Base-by-base conservation (phyloP, 129 eudicot species). In the Heracleum sosnowskyi region DNA sequence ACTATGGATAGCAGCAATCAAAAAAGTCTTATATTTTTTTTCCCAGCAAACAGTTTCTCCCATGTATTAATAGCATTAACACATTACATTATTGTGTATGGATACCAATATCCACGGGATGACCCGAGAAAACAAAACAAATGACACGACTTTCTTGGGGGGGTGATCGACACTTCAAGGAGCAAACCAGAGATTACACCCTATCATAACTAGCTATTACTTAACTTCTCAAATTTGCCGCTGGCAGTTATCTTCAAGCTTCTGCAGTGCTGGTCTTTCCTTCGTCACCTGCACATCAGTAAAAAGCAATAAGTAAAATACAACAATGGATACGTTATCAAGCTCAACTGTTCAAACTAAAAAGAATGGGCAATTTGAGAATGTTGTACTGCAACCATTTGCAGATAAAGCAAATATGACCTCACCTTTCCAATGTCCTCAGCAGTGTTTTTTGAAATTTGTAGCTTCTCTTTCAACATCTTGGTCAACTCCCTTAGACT, bases 401-500 rank as follows among this genome's bases (percentile, higher is more conserved):
- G 68, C 68, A n/a, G 5, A 60, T 60, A 26, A 60, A 41, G 44
- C 28, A 36, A 39, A 40, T 3, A 1, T 73, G 82, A 35, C 57
- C 74, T 80, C 42, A 80, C 80, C 80, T 81, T 81, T 16, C 33
- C 51, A 75, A 69, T 71, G 11, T 74, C 74, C 13, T 33, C 45
- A 18, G 63, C 36, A 35, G 51, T 29, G 1, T 57, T 69, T 24
- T 62, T 79, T 15, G 75, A 11, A 40, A 35, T 80, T 70, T 84
- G 79, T 46, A 86, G 71, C 51, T 81, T 85, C 57, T 74, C 83
- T 68, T 84, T 89, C 45, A 89, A 10, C 84, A 86, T 75, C 79
- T 82, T 89, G 29, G 63, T 63, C 40, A 89, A 80, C 70, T 82
- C 82, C 86, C 90, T 86, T 12, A 86, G 20, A 71, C 92, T 88